A percentile compares a stretch with the other conserved stretches of the same genome.
Conservation (phyloP, 805 yeast genomes). For the Myxozyma vanderwaltii region DNA sequence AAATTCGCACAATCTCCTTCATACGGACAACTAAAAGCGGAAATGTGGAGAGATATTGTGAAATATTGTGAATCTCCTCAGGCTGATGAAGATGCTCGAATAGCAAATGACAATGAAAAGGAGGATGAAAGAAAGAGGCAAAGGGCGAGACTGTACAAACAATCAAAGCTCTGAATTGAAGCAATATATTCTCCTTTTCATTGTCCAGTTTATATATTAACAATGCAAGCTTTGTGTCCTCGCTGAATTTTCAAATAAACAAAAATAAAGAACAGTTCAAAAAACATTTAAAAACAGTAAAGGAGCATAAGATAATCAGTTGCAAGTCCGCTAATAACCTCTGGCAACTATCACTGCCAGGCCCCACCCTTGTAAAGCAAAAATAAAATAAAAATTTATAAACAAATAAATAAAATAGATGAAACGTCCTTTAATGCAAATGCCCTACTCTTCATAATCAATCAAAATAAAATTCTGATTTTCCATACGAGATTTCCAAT, state of each 20-base stretch:
- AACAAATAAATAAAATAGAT: too few relatives aligned
- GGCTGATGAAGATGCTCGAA: slow-evolving; percentile 16
- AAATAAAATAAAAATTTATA: too few relatives aligned
- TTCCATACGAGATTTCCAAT: slow-evolving; percentile 8
- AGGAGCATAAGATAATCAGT: too few relatives aligned
- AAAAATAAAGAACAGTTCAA: not conserved
- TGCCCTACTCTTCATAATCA: not conserved
- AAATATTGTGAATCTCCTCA: slow-evolving; percentile 14
- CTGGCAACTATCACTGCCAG: too few relatives aligned
- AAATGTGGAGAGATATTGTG: slow-evolving; percentile 32
- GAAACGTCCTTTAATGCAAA: too few relatives aligned
- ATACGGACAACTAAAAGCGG: slow-evolving; percentile 38
- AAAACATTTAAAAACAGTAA: too few relatives aligned
- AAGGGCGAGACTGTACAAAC: not conserved
- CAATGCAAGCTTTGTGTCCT: too few relatives aligned
- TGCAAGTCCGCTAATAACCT: not conserved
- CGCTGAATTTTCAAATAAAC: not conserved
- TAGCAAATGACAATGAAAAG: not conserved
- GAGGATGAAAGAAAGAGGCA: slow-evolving; percentile 5
- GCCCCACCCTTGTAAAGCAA: too few relatives aligned
- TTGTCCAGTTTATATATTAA: not conserved
- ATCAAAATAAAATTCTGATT: not conserved
- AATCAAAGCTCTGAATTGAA: slow-evolving; percentile 3
- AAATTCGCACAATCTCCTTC: slow-evolving; percentile 39
- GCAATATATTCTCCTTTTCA: not conserved